Percentiles rank a stretch among this genome's conserved stretches.
Evolutionary conservation across 2,329 filamentous ascomycete species (phyloP).

Genomic region (Diaporthe citri): DNA sequence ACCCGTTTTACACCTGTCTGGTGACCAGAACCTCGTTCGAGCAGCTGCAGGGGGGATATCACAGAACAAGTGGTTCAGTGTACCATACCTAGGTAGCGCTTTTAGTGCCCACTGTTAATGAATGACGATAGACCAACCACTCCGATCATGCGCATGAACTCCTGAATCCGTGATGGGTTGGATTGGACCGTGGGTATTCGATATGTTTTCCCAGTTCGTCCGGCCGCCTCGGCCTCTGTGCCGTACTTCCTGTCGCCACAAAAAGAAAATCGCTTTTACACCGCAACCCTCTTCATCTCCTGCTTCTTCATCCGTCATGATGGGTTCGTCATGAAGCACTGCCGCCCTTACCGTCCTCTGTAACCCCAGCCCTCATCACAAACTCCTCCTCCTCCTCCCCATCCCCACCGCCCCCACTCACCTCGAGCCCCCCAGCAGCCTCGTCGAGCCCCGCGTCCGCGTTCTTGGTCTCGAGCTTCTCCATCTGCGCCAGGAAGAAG

Average conservation of each 20-base stretch:
- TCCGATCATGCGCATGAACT: too few species aligned
- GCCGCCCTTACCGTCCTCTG: background rate
- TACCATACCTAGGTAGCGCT: background rate
- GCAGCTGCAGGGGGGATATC: background rate
- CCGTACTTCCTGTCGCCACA: background rate
- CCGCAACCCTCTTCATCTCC: background rate
- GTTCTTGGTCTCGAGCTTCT: slow-evolving; percentile 62
- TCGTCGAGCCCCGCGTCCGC: slow-evolving; percentile 57
- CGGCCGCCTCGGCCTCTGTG: background rate
- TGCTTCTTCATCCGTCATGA: background rate
- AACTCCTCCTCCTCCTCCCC: slow-evolving; percentile 44
- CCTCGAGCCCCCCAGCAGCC: slow-evolving; percentile 53
- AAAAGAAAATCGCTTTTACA: background rate
- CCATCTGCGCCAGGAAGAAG: slow-evolving; percentile 66
- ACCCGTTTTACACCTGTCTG: background rate
- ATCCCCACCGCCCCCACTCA: slow-evolving; percentile 47
- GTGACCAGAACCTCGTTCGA: background rate
- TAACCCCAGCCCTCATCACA: slow-evolving; percentile 12
- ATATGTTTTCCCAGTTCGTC: background rate
- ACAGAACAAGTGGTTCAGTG: background rate
- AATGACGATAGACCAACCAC: background rate
- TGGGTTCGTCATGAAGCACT: slow-evolving; percentile 25
- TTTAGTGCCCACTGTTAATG: background rate
- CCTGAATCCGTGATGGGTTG: background rate
- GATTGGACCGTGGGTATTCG: background rate